Evolutionary conservation across 148 eudicot species (phyloP).

Genomic region (Camellia granthamiana): DNA sequence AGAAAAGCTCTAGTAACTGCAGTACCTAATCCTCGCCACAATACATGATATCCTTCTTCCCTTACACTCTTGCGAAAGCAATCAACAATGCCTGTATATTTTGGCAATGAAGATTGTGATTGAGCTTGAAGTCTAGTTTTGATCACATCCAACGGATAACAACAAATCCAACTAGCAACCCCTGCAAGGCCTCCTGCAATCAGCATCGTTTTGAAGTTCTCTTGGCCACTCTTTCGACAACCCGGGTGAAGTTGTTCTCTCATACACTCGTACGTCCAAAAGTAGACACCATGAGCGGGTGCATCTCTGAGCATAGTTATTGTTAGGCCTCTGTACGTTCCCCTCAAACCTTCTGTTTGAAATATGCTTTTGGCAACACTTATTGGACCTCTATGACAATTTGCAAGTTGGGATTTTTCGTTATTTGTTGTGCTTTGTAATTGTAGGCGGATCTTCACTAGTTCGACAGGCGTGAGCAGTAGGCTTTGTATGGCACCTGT

Average conservation of each 20-base stretch:
- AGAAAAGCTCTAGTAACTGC: constrained; percentile 79
- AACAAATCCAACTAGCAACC: constrained; percentile 72
- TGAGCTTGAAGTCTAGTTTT: constrained; percentile 80
- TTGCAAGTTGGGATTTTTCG: constrained; percentile 7
- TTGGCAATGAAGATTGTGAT: constrained; percentile 27
- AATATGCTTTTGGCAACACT: constrained; percentile 53
- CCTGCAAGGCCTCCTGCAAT: constrained; percentile 91
- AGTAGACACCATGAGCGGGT: constrained; percentile 79
- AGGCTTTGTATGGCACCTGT: constrained; percentile 87
- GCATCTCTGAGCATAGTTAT: constrained; percentile 80
- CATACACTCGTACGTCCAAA: constrained; percentile 69
- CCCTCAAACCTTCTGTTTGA: constrained; percentile 52
- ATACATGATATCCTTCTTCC: constrained; percentile 61
- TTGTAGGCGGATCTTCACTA: constrained; percentile 82
- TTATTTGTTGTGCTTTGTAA: constrained; percentile 33
- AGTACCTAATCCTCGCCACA: constrained; percentile 82
- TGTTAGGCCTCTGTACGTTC: constrained; percentile 71
- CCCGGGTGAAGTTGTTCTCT: constrained; percentile 85
- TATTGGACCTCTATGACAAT: constrained; percentile 43
- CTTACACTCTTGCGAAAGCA: constrained; percentile 61
- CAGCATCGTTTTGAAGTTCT: constrained; percentile 68
- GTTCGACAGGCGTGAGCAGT: constrained; percentile 72
- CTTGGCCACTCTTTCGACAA: constrained; percentile 68
- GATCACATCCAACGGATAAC: constrained; percentile 85
- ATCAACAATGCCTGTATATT: constrained; percentile 64